Evolutionary conservation across 2,329 filamentous ascomycete species (phyloP), one percentile per base, ranked within the genome.

Genomic region (Pyrenochaeta sp.): DNA sequence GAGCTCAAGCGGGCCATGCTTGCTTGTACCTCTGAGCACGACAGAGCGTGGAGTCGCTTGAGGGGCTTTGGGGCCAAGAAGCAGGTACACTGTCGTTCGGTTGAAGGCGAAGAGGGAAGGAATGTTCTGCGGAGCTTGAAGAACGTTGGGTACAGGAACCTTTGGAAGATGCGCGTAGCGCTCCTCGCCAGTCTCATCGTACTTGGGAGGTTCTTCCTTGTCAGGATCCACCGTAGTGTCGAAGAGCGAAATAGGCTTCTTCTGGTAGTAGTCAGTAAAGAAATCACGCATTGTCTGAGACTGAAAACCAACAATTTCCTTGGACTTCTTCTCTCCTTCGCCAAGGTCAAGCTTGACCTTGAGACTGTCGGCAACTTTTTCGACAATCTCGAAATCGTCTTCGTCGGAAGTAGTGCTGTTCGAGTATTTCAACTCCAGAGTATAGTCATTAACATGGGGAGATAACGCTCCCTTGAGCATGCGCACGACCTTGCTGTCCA

Each of bases 401-500:
- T 51, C 45, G 0, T 43, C 44, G 1, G 14, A 42, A 2, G 55
- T 48, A 7, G 39, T 51, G 19, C n/a, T 61, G 3, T 55, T 63
- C 6, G 60, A 67, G 53, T 87, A 89, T 40, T 83, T 80, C 48
- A 89, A 71, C 57, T 87, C 82, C 1, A 90, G 71, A 0, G 74
- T 77, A 58, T 85, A 88, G 59, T 89, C 80, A 11, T 72, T 78
- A 30, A 88, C 74, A 50, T 89, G 86, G 0, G 86, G 85, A 2
- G 81, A 83, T 14, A 90, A 68, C 0, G 86, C 83, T 0, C 81
- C 87, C 61, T 88, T 89, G 43, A 91, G 74, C 87, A 91, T 90
- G 2, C 87, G 80, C 2, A 90, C 77, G 1, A 90, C 78, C 62
- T 87, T 88, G 51, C 73, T 80, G 55, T 87, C 83, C 69, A 89